Evolutionary conservation across 129 eudicot genomes (phyloP), one percentile per base, ranked within the genome.

Genomic region (Tagetes erecta): DNA sequence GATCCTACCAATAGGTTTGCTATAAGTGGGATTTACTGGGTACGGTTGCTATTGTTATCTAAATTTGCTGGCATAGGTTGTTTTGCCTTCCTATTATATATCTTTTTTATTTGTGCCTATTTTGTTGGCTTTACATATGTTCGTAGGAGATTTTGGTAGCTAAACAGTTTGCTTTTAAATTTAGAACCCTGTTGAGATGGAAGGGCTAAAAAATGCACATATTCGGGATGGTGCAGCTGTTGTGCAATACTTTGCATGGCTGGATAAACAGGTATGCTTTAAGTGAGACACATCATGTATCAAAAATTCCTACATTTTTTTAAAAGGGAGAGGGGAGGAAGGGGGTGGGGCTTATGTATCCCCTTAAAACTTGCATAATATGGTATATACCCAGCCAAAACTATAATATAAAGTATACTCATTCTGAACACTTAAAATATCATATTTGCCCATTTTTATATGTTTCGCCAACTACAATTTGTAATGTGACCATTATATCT

Each of bases 141-240:
- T 62, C 36, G 35, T 57, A 30, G 46, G 72, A 78, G 53, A 70
- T 64, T 3, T 35, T 37, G 57, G 38, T 66, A 50, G 77, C 59
- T 70, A 60, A 70, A 38, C 37, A 46, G 5, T 71, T 52, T 52
- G 37, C 9, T 7, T 33, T 36, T 46, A 14, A 46, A 71, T 81
- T 10, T 80, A 94, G 98, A 94, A 94, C 75, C 84, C 97, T 64
- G 88, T 83, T 64, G 98, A 94, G 87, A 81, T 88, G 83, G 89
- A 94, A 38, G 98, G 98, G 27, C 71, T 94, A 76, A 94, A 94
- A 83, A 88, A 94, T 45, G 89, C 90, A 37, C 98, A 94, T 81
- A 82, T 94, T 34, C 86, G 98, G 49, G 98, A 94, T 86, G 98
- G 98, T 78, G 97, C 97, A 64, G 98, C 98, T 70, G 89, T 94